A percentile compares a stretch with the other conserved stretches of the same genome.
phyloP scores from a whole-genome alignment of 192 early-diverging fungal species.

The Pilaira anomala region DNA sequence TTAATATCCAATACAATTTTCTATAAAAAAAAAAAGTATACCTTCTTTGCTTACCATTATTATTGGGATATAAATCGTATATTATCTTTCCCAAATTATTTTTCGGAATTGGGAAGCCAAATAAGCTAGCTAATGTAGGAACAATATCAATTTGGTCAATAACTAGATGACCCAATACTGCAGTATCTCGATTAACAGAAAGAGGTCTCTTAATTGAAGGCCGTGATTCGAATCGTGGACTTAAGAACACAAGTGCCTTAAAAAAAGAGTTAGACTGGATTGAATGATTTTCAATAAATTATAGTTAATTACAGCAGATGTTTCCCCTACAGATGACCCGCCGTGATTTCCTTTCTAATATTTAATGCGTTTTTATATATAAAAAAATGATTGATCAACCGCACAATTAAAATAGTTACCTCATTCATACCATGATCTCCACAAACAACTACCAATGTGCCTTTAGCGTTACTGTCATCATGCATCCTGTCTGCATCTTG shows the following conservation, averaged over 20 bases:
- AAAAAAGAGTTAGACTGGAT: not conserved
- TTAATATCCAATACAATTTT: not conserved
- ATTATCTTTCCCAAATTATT: conserved; percentile 88
- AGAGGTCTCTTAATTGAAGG: conserved; percentile 13
- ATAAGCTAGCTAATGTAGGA: conserved; percentile 71
- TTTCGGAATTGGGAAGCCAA: conserved; percentile 91
- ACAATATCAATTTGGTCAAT: conserved; percentile 90
- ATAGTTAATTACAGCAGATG: conserved; percentile 43
- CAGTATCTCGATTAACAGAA: too few relatives aligned
- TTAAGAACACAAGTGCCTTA: conserved; percentile 49
- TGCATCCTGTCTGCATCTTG: conserved; percentile 46
- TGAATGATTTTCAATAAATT: not conserved
- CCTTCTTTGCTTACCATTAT: conserved; percentile 28
- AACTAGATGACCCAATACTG: conserved; percentile 51
- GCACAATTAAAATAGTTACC: too few relatives aligned
- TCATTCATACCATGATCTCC: conserved; percentile 88
- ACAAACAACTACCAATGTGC: conserved; percentile 71
- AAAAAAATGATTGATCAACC: conserved; percentile 34
- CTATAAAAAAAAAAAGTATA: not conserved
- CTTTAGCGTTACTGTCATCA: conserved; percentile 37
- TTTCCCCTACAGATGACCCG: conserved; percentile 53
- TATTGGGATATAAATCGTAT: conserved; percentile 65
- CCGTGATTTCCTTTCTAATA: conserved; percentile 56
- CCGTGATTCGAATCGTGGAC: conserved; percentile 36
- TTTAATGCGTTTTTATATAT: not conserved